A percentile compares a stretch with the other conserved stretches of the same genome.
Evolutionary conservation across 2,329 filamentous ascomycete genomes (phyloP).

Genomic region (Arthrobotrys megalospora): DNA sequence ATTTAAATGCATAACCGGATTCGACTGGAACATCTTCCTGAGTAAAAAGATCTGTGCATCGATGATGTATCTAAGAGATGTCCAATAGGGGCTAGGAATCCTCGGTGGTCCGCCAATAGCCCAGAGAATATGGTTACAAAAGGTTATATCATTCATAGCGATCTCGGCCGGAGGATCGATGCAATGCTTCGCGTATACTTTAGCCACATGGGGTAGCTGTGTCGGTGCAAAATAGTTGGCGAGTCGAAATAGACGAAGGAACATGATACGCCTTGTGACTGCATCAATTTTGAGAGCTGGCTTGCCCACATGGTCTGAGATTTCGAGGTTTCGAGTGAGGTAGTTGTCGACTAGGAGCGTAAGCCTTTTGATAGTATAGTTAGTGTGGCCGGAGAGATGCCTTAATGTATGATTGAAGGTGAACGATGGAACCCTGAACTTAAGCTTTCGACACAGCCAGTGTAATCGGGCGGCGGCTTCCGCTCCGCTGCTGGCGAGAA

Average conservation of each 20-base stretch:
- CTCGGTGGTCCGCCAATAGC: slow-evolving; percentile 42
- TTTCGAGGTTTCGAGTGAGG: slow-evolving; percentile 43
- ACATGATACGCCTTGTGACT: slow-evolving; percentile 53
- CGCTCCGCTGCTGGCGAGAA: slow-evolving; percentile 41
- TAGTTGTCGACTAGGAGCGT: slow-evolving; percentile 31
- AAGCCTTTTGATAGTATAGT: slow-evolving; percentile 28
- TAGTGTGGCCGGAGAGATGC: slow-evolving; percentile 49
- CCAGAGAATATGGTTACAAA: slow-evolving; percentile 55
- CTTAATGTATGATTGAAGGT: slow-evolving; percentile 44
- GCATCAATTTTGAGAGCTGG: slow-evolving; percentile 30
- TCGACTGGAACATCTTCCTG: slow-evolving; percentile 48
- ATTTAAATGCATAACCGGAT: slow-evolving; percentile 54
- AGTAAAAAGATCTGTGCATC: slow-evolving; percentile 50
- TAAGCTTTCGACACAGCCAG: slow-evolving; percentile 45
- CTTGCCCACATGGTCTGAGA: slow-evolving; percentile 10
- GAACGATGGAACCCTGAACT: slow-evolving; percentile 46
- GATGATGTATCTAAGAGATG: slow-evolving; percentile 48
- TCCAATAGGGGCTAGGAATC: slow-evolving; percentile 31
- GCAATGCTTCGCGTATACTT: slow-evolving; percentile 51
- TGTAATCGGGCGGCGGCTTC: slow-evolving; percentile 36
- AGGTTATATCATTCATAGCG: slow-evolving; percentile 46
- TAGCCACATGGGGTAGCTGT: slow-evolving; percentile 29
- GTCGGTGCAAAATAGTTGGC: slow-evolving; percentile 52
- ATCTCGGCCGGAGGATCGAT: slow-evolving; percentile 47
- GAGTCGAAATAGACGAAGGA: slow-evolving; percentile 46